A percentile compares a stretch with the other conserved stretches of the same genome.
Evolutionary conservation across 2,329 filamentous ascomycete genomes (phyloP).

Genomic region (Fusarium mangiferae): DNA sequence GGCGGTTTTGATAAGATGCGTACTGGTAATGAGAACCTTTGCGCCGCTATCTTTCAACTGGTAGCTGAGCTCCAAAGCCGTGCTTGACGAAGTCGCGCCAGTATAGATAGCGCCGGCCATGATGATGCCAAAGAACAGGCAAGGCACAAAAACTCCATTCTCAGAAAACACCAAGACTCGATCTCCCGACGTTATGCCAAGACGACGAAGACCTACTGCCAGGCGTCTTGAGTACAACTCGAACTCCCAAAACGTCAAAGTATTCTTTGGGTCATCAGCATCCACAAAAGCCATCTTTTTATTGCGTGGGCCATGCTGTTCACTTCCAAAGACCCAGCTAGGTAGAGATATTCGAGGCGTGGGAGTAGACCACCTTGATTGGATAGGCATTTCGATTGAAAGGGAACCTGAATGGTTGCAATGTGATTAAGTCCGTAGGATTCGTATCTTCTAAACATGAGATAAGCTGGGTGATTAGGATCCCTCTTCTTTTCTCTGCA

Average conservation of each 20-base stretch:
- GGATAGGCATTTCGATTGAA: not conserved
- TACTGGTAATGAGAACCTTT: not conserved
- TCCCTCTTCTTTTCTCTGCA: not conserved
- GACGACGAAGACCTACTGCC: not conserved
- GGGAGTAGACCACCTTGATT: not conserved
- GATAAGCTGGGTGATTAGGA: not conserved
- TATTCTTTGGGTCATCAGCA: not conserved
- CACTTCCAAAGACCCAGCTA: not conserved
- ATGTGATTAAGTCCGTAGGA: rapidly evolving
- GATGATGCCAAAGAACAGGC: not conserved
- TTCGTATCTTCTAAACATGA: no score
- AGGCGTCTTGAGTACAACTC: not conserved
- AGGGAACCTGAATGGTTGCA: not conserved
- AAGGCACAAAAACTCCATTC: not conserved
- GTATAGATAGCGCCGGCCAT: not conserved
- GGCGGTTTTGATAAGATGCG: not conserved
- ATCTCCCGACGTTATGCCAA: not conserved
- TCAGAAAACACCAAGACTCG: not conserved
- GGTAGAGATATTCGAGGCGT: not conserved
- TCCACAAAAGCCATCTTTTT: not conserved
- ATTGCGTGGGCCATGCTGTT: not conserved
- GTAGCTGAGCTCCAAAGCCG: not conserved
- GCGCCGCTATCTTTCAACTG: not conserved
- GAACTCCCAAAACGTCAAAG: not conserved
- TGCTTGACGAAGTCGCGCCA: not conserved